A percentile compares a stretch with the other conserved stretches of the same genome.
These are phyloP conservation scores for Cutaneotrichosporon arboriforme DNA, from an alignment of 1,284 basidiomycete genomes.

Conservation along the genomic window DNA sequence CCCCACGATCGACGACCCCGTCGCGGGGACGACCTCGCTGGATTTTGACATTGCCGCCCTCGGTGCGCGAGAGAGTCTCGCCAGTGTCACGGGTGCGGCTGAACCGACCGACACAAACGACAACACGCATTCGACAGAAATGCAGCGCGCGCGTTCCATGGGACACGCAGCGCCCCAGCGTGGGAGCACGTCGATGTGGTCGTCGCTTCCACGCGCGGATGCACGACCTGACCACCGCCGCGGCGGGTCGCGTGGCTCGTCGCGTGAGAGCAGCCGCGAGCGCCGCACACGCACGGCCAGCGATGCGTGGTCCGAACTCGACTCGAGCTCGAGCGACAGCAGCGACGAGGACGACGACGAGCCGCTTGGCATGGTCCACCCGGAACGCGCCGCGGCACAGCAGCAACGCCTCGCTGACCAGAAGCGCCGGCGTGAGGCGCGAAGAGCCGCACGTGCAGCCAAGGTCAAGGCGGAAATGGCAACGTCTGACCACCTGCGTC, in stretches of 20 bases:
- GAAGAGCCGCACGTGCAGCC: conserved; percentile 11
- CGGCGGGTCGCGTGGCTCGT: conserved; percentile 5
- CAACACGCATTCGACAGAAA: neutral
- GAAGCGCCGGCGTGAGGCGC: conserved; percentile 12
- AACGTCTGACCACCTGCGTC: conserved; percentile 1
- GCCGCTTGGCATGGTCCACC: conserved; percentile 38
- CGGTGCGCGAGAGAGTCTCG: conserved; percentile 5
- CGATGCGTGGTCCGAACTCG: conserved; percentile 10
- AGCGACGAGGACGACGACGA: conserved; percentile 30
- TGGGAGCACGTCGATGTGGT: neutral
- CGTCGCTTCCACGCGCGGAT: neutral
- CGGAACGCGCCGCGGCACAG: conserved; percentile 32
- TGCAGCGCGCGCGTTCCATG: neutral
- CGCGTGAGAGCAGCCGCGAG: conserved; percentile 6
- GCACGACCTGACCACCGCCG: conserved; percentile 4
- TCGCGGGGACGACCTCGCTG: neutral
- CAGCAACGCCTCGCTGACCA: conserved; percentile 8
- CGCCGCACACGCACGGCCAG: conserved; percentile 1
- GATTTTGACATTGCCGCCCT: neutral
- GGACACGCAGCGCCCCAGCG: neutral
- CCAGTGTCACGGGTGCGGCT: conserved; percentile 1
- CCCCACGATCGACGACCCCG: conserved; percentile 21
- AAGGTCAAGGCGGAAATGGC: conserved; percentile 2
- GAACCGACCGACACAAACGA: conserved; percentile 8
- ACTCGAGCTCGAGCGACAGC: conserved; percentile 9